phyloP scores from a whole-genome alignment of 1,284 basidiomycete genomes.

The Tremellales sp. region DNA sequence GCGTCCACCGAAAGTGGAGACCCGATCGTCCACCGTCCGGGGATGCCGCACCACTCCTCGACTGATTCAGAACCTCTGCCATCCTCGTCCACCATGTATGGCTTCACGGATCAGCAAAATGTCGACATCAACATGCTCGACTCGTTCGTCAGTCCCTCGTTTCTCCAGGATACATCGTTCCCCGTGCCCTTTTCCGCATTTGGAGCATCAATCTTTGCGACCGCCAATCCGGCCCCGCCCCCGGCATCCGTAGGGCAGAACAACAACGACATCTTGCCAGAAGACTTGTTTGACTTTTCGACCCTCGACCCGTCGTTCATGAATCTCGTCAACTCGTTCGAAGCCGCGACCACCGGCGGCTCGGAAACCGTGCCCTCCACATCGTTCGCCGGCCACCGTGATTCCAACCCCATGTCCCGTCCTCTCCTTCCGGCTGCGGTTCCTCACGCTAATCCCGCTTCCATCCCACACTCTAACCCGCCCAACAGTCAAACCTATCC shows the following conservation, averaged over 20 bases:
- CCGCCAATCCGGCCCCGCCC: too few relatives aligned
- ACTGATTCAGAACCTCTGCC: background rate
- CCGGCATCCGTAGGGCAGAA: background rate
- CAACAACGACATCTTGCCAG: background rate
- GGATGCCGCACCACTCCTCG: constrained; percentile 6
- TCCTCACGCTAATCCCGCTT: background rate
- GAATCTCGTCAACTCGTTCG: constrained; percentile 28
- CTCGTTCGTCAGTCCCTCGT: background rate
- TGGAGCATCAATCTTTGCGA: constrained; percentile 16
- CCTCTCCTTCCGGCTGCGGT: background rate
- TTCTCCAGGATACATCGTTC: background rate
- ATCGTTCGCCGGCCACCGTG: too few relatives aligned
- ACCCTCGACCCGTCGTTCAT: constrained; percentile 35
- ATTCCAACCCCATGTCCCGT: constrained; percentile 1
- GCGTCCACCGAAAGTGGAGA: constrained; percentile 6
- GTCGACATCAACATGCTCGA: constrained; percentile 19
- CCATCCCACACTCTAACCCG: background rate
- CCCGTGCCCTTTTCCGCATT: constrained; percentile 12
- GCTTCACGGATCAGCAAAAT: background rate
- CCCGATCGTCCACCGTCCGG: constrained; percentile 1
- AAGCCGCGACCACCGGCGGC: constrained; percentile 6
- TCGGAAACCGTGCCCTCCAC: too few relatives aligned
- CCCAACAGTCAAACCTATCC: background rate
- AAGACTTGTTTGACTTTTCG: constrained; percentile 28
- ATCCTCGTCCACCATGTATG: constrained; percentile 5